Evolutionary conservation across 805 yeast species (phyloP).

Genomic region (Yarrowia sp.): DNA sequence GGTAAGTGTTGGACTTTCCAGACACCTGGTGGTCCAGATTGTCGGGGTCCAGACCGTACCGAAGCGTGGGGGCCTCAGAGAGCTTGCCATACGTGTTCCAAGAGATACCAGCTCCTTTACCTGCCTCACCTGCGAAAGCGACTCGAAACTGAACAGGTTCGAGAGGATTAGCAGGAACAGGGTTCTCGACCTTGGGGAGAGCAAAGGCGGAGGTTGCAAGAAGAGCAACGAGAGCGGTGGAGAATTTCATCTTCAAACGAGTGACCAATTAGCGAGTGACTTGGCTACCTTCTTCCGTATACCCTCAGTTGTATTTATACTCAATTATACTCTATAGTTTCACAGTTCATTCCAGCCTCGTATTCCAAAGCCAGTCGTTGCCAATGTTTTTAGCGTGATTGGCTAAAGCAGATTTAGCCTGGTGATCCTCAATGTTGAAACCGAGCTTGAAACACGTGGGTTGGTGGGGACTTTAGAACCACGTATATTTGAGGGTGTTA

Average conservation of each 20-base stretch:
- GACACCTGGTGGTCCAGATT: slow-evolving; percentile 19
- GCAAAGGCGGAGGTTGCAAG: background rate
- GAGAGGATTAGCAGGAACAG: slow-evolving; percentile 12
- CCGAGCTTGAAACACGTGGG: no score
- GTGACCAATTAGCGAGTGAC: background rate
- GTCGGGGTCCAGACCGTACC: slow-evolving; percentile 43
- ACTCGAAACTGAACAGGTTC: slow-evolving; percentile 29
- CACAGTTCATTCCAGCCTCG: no score
- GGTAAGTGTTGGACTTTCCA: slow-evolving; percentile 44
- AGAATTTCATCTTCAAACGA: slow-evolving; percentile 13
- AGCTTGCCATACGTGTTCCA: slow-evolving; percentile 46
- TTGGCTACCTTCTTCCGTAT: no score
- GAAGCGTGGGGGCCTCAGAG: slow-evolving; percentile 43
- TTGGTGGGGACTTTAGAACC: no score
- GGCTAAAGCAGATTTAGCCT: no score
- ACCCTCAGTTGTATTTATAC: no score
- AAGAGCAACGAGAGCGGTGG: background rate
- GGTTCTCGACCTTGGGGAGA: slow-evolving; percentile 29
- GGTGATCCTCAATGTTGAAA: no score
- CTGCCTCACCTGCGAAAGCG: slow-evolving; percentile 13
- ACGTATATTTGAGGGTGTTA: no score
- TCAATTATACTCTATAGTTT: no score
- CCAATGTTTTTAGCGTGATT: no score
- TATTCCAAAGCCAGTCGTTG: no score
- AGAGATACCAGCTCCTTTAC: slow-evolving; percentile 13